Evolutionary conservation across 2,329 filamentous ascomycete genomes (phyloP).

Genomic region (Venturia aucupariae): DNA sequence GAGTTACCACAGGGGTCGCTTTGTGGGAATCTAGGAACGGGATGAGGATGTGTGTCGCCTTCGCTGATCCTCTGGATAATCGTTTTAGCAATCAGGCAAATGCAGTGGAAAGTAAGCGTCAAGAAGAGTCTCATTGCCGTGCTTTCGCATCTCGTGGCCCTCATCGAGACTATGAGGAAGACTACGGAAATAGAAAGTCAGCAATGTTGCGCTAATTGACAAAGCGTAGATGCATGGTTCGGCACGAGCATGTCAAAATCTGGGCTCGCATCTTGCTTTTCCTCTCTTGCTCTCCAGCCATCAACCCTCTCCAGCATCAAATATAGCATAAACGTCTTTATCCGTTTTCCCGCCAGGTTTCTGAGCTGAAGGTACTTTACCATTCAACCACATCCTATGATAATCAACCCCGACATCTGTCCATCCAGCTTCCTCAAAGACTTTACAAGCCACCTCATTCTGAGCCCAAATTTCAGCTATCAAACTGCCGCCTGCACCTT

Average conservation of each 20-base stretch:
- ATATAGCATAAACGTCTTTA: conserved; percentile 27
- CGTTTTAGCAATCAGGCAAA: no score
- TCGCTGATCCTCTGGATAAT: no score
- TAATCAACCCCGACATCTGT: conserved; percentile 23
- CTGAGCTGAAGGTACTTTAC: conserved; percentile 25
- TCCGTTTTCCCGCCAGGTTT: conserved; percentile 23
- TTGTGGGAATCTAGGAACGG: no score
- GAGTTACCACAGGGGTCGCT: background rate
- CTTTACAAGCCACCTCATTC: conserved; percentile 22
- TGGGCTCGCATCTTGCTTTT: no score
- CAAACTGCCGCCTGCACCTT: conserved; percentile 19
- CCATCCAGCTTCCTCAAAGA: conserved; percentile 29
- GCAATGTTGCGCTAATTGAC: no score
- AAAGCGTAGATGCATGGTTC: no score
- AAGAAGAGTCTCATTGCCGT: no score
- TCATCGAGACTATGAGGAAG: no score
- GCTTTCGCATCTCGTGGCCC: no score
- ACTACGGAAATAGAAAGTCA: no score
- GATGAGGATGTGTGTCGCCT: background rate
- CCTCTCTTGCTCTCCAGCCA: background rate
- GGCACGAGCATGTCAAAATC: no score
- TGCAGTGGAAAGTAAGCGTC: no score
- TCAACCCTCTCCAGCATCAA: conserved; percentile 26
- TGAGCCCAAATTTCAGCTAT: conserved; percentile 27
- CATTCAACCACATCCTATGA: conserved; percentile 31